phyloP scores from a whole-genome alignment of 2,329 filamentous ascomycete genomes.

The Colletotrichum sp. region DNA sequence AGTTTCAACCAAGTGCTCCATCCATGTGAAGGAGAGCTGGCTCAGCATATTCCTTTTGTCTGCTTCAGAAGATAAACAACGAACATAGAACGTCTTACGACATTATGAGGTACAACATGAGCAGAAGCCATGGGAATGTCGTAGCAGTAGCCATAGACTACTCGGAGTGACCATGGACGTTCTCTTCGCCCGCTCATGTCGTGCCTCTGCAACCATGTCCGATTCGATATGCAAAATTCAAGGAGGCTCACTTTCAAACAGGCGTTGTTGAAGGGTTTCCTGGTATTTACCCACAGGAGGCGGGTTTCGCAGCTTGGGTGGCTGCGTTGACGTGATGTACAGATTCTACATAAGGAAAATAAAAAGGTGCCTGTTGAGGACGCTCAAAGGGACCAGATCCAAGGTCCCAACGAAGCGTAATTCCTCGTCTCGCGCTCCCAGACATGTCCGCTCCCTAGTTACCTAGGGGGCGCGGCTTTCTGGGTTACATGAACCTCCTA shows the following conservation, averaged over 20 bases:
- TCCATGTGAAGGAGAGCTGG: not conserved
- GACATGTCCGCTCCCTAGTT: not conserved
- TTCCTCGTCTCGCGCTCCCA: slow-evolving; percentile 5
- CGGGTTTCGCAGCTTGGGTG: slow-evolving; percentile 12
- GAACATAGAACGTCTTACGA: not conserved
- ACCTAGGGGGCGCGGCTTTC: not conserved
- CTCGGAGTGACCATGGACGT: not conserved
- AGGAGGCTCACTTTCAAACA: not conserved
- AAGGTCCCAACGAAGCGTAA: not conserved
- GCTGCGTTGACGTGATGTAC: slow-evolving; percentile 24
- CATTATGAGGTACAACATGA: not conserved
- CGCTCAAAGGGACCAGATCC: not conserved
- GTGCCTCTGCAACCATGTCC: not conserved
- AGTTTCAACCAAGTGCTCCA: not conserved
- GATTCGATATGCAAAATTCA: not conserved
- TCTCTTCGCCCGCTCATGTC: not conserved
- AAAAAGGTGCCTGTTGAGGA: slow-evolving; percentile 15
- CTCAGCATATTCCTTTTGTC: not conserved
- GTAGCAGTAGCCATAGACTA: not conserved
- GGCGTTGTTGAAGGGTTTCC: not conserved
- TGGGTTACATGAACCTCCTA: slow-evolving; percentile 12
- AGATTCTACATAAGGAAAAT: slow-evolving; percentile 25
- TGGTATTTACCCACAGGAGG: slow-evolving; percentile 19
- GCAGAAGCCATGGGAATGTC: too few species aligned
- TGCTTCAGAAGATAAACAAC: not conserved